Evolutionary conservation across 148 eudicot genomes (phyloP).

Genomic region (Tetragonia tetragonoides): DNA sequence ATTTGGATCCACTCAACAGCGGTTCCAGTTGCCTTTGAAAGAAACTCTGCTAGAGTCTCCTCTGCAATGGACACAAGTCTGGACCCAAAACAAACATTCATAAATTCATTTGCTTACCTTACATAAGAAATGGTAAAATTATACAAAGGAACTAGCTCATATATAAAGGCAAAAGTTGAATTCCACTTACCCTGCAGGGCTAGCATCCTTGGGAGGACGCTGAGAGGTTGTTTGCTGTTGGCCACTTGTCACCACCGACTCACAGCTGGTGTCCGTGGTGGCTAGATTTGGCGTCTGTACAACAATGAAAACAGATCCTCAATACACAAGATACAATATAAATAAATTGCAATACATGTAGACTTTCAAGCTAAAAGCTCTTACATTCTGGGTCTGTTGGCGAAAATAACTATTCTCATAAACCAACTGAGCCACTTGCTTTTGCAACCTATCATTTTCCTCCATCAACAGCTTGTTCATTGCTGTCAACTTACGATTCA

Average conservation of each 20-base stretch:
- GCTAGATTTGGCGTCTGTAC: slow-evolving; percentile 32
- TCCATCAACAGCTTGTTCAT: slow-evolving; percentile 54
- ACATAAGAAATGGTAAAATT: not conserved
- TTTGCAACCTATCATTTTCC: slow-evolving; percentile 54
- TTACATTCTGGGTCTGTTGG: slow-evolving; percentile 45
- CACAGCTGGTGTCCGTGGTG: slow-evolving; percentile 45
- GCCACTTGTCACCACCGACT: slow-evolving; percentile 48
- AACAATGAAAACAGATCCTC: slow-evolving; percentile 9
- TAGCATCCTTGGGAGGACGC: slow-evolving; percentile 32
- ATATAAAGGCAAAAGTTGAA: not conserved
- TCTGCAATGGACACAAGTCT: slow-evolving; percentile 55
- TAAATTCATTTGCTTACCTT: not conserved
- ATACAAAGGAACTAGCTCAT: not conserved
- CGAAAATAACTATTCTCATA: slow-evolving; percentile 44
- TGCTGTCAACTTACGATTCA: slow-evolving; percentile 43
- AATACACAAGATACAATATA: not conserved
- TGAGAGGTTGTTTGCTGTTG: slow-evolving; percentile 39
- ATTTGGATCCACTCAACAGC: slow-evolving; percentile 60
- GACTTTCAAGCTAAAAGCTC: slow-evolving; percentile 12
- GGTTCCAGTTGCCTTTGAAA: slow-evolving; percentile 63
- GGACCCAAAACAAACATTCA: slow-evolving; percentile 2
- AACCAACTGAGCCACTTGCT: slow-evolving; percentile 48
- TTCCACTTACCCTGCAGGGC: slow-evolving; percentile 39
- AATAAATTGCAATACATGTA: not conserved
- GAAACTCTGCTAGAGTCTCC: slow-evolving; percentile 56